These are phyloP conservation scores for Sungouiozyma intestinalis DNA, from an alignment of 805 yeast genomes.

Conservation along the genomic window DNA sequence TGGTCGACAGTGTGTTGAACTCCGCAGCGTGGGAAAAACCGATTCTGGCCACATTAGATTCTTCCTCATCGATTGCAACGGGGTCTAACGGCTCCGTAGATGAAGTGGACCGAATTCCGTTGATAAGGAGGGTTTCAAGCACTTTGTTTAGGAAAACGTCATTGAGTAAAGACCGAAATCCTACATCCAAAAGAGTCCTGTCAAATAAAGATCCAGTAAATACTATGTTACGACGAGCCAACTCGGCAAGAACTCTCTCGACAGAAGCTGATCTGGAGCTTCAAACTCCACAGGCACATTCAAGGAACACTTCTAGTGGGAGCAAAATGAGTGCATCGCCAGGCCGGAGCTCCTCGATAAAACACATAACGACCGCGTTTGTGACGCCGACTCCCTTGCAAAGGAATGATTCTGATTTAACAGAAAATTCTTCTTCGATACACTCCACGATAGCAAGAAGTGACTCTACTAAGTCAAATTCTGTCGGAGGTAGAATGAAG, in stretches of 20 bases:
- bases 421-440: neutral
- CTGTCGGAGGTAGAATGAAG: slow-evolving; percentile 22
- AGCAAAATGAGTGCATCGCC: slow-evolving; percentile 1
- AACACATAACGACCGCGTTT: neutral
- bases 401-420: neutral
- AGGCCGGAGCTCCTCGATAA: slow-evolving; percentile 1
- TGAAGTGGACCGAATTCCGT: slow-evolving; percentile 8
- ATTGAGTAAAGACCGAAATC: slow-evolving; percentile 5
- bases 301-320: neutral
- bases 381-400: neutral
- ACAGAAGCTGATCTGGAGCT: neutral
- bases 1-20: neutral
- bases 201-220: neutral
- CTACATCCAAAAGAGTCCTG: neutral
- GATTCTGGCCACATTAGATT: neutral
- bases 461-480: slow-evolving; percentile 11
- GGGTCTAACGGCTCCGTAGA: neutral
- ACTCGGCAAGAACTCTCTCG: neutral
- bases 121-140: slow-evolving; percentile 26
- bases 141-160: slow-evolving; percentile 23
- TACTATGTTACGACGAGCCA: neutral
- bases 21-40: neutral
- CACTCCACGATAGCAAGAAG: slow-evolving; percentile 1
- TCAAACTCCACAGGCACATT: neutral
- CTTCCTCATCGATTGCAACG: neutral